These are phyloP conservation scores for Monosporascus sp. DNA, from an alignment of 2,329 filamentous ascomycete genomes.

Conservation along the genomic window DNA sequence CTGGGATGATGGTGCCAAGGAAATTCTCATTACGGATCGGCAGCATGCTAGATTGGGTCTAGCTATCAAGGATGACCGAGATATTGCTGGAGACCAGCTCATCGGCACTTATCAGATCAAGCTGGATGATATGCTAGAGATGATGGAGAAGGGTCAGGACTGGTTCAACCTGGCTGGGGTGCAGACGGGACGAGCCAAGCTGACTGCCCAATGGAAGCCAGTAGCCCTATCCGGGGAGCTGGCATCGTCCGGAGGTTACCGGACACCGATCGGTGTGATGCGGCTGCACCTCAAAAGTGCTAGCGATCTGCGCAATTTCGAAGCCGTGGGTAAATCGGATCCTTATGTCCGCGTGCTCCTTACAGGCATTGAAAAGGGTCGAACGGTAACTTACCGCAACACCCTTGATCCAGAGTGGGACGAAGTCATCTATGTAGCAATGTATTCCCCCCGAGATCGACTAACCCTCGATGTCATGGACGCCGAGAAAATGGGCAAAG, in stretches of 20 bases:
- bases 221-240: constrained; percentile 77
- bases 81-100: constrained; percentile 74
- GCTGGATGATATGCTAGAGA: constrained; percentile 84
- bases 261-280: constrained; percentile 92
- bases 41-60: constrained; percentile 86
- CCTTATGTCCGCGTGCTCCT: constrained; percentile 85
- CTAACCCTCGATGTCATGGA: constrained; percentile 94
- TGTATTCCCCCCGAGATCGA: constrained; percentile 80
- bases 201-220: constrained; percentile 92
- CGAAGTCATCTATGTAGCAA: constrained; percentile 88
- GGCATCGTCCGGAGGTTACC: constrained; percentile 78
- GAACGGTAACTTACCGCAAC: constrained; percentile 94
- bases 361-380: constrained; percentile 83
- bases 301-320: constrained; percentile 79
- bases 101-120: constrained; percentile 94
- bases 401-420: constrained; percentile 95
- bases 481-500: constrained; percentile 84
- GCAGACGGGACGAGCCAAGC: constrained; percentile 80
- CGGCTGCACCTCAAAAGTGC: constrained; percentile 86
- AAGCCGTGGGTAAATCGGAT: constrained; percentile 95
- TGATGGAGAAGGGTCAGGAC: constrained; percentile 88
- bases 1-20: constrained; percentile 88
- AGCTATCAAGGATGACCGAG: constrained; percentile 92
- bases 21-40: constrained; percentile 90
- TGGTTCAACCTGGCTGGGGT: constrained; percentile 88